Percentiles rank a stretch among this genome's conserved stretches.
These are phyloP conservation scores for Omphalotus guepiniiformis DNA, from an alignment of 768 basidiomycete genomes.

Conservation along the genomic window DNA sequence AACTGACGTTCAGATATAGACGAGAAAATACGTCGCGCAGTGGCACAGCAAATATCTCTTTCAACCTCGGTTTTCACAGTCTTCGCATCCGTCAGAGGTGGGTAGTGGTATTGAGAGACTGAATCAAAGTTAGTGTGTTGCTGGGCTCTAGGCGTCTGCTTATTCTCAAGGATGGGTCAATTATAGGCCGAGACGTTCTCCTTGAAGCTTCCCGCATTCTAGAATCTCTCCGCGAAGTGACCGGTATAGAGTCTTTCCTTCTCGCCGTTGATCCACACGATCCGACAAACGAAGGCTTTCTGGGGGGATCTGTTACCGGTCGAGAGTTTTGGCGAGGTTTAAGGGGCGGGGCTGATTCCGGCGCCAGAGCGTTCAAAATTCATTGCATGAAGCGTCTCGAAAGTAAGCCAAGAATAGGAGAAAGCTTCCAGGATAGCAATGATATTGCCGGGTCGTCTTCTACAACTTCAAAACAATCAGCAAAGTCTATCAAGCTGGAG, in stretches of 20 bases:
- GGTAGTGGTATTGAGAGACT: conserved; percentile 12
- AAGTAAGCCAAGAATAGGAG: background rate
- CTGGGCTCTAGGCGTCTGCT: background rate
- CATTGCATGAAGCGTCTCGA: conserved; percentile 33
- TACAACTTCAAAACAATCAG: conserved; percentile 21
- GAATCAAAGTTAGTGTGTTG: conserved; percentile 12
- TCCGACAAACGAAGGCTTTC: conserved; percentile 46
- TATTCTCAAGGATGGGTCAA: too few relatives aligned
- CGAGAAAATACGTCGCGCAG: conserved; percentile 54
- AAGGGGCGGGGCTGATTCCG: conserved; percentile 53
- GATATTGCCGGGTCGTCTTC: conserved; percentile 13
- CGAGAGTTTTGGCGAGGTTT: conserved; percentile 65
- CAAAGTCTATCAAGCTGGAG: conserved; percentile 46
- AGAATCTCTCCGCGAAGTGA: conserved; percentile 45
- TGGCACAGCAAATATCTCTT: conserved; percentile 61
- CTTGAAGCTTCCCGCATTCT: conserved; percentile 47
- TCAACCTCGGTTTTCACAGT: conserved; percentile 18
- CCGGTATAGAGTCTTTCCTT: conserved; percentile 58
- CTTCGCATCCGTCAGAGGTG: conserved; percentile 7
- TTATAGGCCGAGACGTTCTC: conserved; percentile 43
- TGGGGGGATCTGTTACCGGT: conserved; percentile 58
- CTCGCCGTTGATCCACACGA: conserved; percentile 54
- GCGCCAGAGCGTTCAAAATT: conserved; percentile 52
- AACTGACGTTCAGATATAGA: conserved; percentile 30
- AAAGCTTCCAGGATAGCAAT: conserved; percentile 7